Evolutionary conservation across 2,329 filamentous ascomycete genomes (phyloP).

Genomic region (Fusarium concolor): DNA sequence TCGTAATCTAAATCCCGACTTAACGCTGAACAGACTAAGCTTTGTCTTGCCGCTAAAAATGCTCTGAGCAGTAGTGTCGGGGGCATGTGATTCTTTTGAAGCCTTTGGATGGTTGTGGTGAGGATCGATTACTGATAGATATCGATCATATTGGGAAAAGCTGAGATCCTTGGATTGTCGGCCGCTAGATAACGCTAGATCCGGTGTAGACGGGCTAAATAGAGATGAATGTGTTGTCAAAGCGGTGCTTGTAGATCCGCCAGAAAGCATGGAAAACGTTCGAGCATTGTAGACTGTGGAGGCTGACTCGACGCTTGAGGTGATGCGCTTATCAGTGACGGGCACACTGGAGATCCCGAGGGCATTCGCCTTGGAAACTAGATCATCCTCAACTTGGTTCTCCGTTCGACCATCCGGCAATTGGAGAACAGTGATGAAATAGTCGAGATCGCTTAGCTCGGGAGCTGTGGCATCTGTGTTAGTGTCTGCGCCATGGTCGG

Average conservation of each 20-base stretch:
- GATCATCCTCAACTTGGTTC: constrained; percentile 53
- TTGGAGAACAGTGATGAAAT: constrained; percentile 55
- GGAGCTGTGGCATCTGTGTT: constrained; percentile 42
- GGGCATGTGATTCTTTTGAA: constrained; percentile 48
- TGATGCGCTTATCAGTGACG: constrained; percentile 51
- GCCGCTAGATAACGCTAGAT: constrained; percentile 42
- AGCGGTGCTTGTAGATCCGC: constrained; percentile 55
- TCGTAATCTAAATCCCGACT: constrained; percentile 58
- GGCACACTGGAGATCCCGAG: constrained; percentile 51
- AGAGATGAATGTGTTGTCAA: constrained; percentile 59
- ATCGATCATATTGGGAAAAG: constrained; percentile 65
- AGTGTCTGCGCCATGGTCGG: constrained; percentile 24
- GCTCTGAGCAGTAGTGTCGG: constrained; percentile 52
- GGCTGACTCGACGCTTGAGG: constrained; percentile 56
- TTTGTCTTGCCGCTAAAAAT: constrained; percentile 59
- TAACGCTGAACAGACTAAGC: constrained; percentile 60
- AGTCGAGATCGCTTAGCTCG: constrained; percentile 56
- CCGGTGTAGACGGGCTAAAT: constrained; percentile 44
- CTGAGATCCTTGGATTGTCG: constrained; percentile 55
- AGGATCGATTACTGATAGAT: constrained; percentile 59
- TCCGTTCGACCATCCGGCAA: constrained; percentile 52
- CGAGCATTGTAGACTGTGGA: constrained; percentile 58
- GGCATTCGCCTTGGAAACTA: constrained; percentile 51
- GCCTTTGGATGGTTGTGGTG: constrained; percentile 58
- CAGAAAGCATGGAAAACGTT: constrained; percentile 58